Percentiles rank a stretch among this genome's conserved stretches.
phyloP scores from a whole-genome alignment of 2,329 filamentous ascomycete species.

The Colletotrichum chrysophilum region DNA sequence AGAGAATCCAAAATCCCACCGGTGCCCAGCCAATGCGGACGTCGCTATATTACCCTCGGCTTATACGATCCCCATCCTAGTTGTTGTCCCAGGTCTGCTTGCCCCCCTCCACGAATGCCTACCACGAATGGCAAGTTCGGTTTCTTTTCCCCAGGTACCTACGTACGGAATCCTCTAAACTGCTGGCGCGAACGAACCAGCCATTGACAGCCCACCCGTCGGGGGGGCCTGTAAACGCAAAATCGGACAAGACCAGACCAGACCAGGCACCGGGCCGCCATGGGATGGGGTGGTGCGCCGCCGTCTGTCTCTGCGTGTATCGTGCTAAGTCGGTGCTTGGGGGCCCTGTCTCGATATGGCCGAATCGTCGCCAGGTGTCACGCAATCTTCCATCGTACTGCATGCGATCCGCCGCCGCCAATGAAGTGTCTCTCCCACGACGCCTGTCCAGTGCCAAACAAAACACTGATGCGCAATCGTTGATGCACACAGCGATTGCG shows the following conservation, averaged over 20 bases:
- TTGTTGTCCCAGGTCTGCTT: not conserved
- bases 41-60: not conserved
- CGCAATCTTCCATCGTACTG: constrained; percentile 10
- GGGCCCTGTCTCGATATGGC: not conserved
- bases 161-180: not conserved
- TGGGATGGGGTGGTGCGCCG: not conserved
- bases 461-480: not conserved
- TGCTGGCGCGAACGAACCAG: not conserved
- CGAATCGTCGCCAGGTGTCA: constrained; percentile 9
- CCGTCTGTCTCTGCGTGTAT: not conserved
- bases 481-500: not conserved
- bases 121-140: not conserved
- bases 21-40: not conserved
- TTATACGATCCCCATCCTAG: not conserved
- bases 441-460: not conserved
- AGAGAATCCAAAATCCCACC: not conserved
- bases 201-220: not conserved
- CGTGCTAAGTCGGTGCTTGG: not conserved
- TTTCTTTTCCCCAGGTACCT: not conserved
- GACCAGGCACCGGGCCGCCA: constrained; percentile 5
- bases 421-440: not conserved
- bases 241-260: not conserved
- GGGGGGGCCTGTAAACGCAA: not conserved
- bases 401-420: constrained; percentile 14
- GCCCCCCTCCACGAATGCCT: not conserved